These are phyloP conservation scores for Pseudogymnoascus sp. DNA, from an alignment of 2,329 filamentous ascomycete species.

Conservation along the genomic window DNA sequence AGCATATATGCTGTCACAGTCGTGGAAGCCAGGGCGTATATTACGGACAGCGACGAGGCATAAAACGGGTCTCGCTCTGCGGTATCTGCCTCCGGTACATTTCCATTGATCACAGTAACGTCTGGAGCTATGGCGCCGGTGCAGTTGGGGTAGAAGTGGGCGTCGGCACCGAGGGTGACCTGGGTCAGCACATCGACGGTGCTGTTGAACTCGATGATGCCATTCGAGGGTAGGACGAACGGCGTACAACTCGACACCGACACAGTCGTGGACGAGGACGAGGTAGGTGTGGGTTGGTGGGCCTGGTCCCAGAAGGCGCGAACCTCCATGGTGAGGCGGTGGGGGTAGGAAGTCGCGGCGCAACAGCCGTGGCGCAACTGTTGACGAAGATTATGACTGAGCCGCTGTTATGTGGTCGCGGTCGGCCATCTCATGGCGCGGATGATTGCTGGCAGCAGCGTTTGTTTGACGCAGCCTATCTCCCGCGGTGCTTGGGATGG, in stretches of 20 bases:
- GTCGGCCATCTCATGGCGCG: not conserved
- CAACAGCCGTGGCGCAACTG: not conserved
- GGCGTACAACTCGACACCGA: conserved; percentile 50
- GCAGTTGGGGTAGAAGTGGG: conserved; percentile 44
- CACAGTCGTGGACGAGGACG: conserved; percentile 31
- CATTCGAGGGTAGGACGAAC: conserved; percentile 54
- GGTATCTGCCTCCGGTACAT: conserved; percentile 18
- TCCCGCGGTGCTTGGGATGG: not conserved
- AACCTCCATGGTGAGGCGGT: not conserved
- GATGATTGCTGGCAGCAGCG: not conserved
- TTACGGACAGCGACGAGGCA: conserved; percentile 84
- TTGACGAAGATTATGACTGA: not conserved
- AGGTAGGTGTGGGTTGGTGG: conserved; percentile 22
- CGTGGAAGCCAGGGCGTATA: conserved; percentile 85
- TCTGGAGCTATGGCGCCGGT: conserved; percentile 33
- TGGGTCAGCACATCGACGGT: conserved; percentile 36
- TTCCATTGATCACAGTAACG: conserved; percentile 22
- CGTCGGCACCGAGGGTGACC: conserved; percentile 42
- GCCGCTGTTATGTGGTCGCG: not conserved
- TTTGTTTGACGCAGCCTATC: not conserved
- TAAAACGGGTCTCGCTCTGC: conserved; percentile 85
- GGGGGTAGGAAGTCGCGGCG: not conserved
- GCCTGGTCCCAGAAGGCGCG: conserved; percentile 4
- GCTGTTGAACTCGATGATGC: conserved; percentile 39
- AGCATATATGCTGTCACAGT: conserved; percentile 89